Percentiles rank a stretch among this genome's conserved stretches.
phyloP scores from a whole-genome alignment of 768 basidiomycete genomes.

The Coprinellus aureogranulatus region DNA sequence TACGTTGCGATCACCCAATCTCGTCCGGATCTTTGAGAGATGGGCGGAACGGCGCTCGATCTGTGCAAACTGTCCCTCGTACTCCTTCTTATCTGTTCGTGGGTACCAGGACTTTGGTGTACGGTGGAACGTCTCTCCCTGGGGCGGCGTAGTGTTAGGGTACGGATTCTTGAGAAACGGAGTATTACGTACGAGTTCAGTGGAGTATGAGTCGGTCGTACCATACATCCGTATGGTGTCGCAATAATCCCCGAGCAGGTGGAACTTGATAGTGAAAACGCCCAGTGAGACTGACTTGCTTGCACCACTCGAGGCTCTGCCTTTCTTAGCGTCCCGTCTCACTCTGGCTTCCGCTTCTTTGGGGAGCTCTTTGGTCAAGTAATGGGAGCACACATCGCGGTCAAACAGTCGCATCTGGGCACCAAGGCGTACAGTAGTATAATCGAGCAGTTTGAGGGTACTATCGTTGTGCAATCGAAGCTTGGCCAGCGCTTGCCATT shows the following conservation, averaged over 20 bases:
- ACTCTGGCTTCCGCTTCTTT: not conserved
- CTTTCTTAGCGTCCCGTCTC: not conserved
- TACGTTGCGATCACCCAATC: not conserved
- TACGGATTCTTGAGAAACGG: not conserved
- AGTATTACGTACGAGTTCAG: constrained; percentile 3
- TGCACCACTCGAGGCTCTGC: not conserved
- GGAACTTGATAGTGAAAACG: constrained; percentile 10
- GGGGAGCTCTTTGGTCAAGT: not conserved
- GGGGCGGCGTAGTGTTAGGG: not conserved
- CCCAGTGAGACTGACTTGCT: not conserved
- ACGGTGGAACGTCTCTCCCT: constrained; percentile 14
- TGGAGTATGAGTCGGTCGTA: constrained; percentile 8
- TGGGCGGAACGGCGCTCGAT: not conserved
- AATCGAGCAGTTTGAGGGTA: constrained; percentile 3
- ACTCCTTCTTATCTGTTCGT: constrained; percentile 3
- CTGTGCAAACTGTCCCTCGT: not conserved
- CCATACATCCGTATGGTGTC: constrained; percentile 7
- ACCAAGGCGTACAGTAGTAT: not conserved
- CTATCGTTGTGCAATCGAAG: constrained; percentile 8
- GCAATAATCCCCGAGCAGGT: constrained; percentile 11
- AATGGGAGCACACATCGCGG: not conserved
- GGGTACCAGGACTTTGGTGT: constrained; percentile 2
- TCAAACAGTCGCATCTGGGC: not conserved
- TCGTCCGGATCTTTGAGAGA: no score
- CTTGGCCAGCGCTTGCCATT: constrained; percentile 10